Base-by-base conservation (phyloP, 202 grass and related monocot species). In the Panicum hallii region DNA sequence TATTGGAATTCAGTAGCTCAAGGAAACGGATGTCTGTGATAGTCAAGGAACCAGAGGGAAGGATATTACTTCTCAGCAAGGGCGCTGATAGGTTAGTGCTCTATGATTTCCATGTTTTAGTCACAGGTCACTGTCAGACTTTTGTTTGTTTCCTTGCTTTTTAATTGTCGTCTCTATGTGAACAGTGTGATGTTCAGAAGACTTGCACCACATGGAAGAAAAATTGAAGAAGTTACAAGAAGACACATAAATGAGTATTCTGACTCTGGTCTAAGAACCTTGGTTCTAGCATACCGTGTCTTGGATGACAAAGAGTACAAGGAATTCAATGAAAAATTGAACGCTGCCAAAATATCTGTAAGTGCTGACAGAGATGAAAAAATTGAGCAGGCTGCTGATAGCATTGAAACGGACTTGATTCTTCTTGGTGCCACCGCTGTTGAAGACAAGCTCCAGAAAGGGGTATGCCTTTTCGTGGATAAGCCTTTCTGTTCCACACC, bases 401-500 rank as follows among this genome's bases (percentile, higher is more conserved):
- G 87, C 20, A 88, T 99, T 32, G 97, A 99, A 87, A 85, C 62
- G 71, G 80, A 91, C 72, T 84, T 97, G 70, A 78, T 99, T 84
- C 93, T 99, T 91, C 93, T 99, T 83, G 97, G 97, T 85, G 93
- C 93, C 64, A 99, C 97, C 1, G 97, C 97, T 91, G 97, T 99
- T 80, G 97, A 99, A 91, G 97, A 99, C 77, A 99, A 99, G 75
- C 90, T 99, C 61, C 97, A 99, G 80, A 88, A 87, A 85, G 97
- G 97, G 87, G 97, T 99, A 84, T 72, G 72, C 30, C 62, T 74
- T 78, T 63, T 82, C 78, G 3, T 61, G 23, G 73, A 19, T 64
- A 77, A 6, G 11, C 19, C n/a, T 7, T 82, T 49, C 46, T 41
- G 60, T 85, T 81, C 52, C 55, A 68, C 78, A 64, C 79, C 60